Conservation (phyloP, 2,329 filamentous ascomycete genomes). For the Colletotrichum eleusines region DNA sequence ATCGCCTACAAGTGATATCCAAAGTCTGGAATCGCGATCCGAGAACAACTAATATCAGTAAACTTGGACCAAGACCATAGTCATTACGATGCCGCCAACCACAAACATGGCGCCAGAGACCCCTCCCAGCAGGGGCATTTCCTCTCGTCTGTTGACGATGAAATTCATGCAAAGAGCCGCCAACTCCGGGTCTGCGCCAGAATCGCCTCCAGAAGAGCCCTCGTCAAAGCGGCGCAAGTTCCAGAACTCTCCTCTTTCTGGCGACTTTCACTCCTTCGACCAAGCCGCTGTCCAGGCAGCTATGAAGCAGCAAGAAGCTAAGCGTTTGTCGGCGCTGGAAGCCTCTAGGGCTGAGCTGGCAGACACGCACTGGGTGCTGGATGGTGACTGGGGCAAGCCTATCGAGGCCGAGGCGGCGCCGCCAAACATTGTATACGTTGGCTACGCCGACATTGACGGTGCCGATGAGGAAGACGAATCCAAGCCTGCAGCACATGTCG, state of each 20-base stretch:
- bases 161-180: slow-evolving; percentile 97
- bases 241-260: slow-evolving; percentile 49
- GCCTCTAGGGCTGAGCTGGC: slow-evolving; percentile 71
- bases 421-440: slow-evolving; percentile 70
- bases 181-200: slow-evolving; percentile 64
- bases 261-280: slow-evolving; percentile 62
- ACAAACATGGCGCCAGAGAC: slow-evolving; percentile 62
- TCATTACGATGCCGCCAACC: slow-evolving; percentile 39
- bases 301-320: slow-evolving; percentile 74
- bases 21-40: neutral
- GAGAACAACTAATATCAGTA: neutral
- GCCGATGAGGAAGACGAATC: slow-evolving; percentile 48
- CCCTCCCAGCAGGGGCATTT: slow-evolving; percentile 74
- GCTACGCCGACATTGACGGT: slow-evolving; percentile 64
- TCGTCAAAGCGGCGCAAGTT: slow-evolving; percentile 74
- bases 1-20: neutral
- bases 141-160: slow-evolving; percentile 90
- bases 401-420: slow-evolving; percentile 46
- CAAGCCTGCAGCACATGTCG: slow-evolving; percentile 50
- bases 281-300: slow-evolving; percentile 72
- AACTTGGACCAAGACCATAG: slow-evolving; percentile 10
- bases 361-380: slow-evolving; percentile 83
- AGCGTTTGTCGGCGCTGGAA: slow-evolving; percentile 71
- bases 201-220: slow-evolving; percentile 61
- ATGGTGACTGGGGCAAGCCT: slow-evolving; percentile 53